Base-by-base conservation (phyloP, 768 basidiomycete genomes). In the Floccularia luteovirens region DNA sequence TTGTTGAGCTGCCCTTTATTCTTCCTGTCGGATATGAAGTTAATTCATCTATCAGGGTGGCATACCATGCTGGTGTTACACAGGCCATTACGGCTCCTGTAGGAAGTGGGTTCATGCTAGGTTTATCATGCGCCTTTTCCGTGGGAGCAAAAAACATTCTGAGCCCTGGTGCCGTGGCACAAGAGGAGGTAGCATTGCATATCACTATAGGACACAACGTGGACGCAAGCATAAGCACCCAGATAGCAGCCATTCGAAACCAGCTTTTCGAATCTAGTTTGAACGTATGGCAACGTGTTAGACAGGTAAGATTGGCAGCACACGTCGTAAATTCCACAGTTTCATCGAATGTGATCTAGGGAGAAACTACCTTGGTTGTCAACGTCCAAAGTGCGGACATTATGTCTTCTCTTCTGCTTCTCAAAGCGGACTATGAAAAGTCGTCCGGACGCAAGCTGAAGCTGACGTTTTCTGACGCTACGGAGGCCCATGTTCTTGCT, bases 1-100 rank as follows among this genome's bases (percentile, higher is more conserved):
- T 42, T 76, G 76, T 73, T 33, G 46, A 74, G 59, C 5, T 41
- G 28, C 38, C 25, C 8, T 38, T 24, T 22, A 16, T 12, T 14
- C 27, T 27, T 31, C 20, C 24, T 12, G 12, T 28, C 14, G 24
- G 14, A 28, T 41, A 8, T 36, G 38, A 13, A 36, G 31, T 47
- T 41, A 2, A 10, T 3, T 32, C 13, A 16, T 31, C 38, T 31
- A 41, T 13, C 48, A 90, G 87, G 23, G 52, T 85, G 28, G 85
- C 89, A 0, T 85, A 88, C 51, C 75, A 76, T 14, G 59, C 69
- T 5, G 89, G 90, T 3, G 82, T 92, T 2, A 87, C 86, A 2
- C 72, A 69, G 1, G 83, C 72, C 1, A 65, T 91, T 11, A 67
- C 72, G 0, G 72, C 79, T 0, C 90, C 89, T 0, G 52, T 59